Evolutionary conservation across 2,329 filamentous ascomycete species (phyloP), one percentile per base, ranked within the genome.

Genomic region (Cadophora gregata): DNA sequence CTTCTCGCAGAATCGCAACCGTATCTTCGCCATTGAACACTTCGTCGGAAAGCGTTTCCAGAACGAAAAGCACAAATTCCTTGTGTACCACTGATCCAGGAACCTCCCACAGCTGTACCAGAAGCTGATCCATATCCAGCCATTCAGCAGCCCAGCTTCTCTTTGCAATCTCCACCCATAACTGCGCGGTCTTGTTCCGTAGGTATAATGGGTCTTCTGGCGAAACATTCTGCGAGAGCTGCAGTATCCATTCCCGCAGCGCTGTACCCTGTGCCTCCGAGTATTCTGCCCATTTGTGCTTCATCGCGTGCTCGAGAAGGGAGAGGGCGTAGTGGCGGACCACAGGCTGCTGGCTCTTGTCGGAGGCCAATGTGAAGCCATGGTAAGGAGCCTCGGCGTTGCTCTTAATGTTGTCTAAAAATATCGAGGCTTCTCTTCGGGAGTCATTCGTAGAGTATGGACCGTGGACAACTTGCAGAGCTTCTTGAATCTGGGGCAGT

Each of bases 111-210:
- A 98, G 84, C 74, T 88, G 86, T 53, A 94, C 87, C 64, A 99
- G 85, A 75, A 92, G 85, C 70, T 88, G 81, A 78, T 99, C 96
- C 95, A 99, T 97, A 76, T 96, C 89, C 82, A 91, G 89, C 96
- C 96, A 99, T 69, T 96, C 91, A 36, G 88, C 84, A n/a, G 86
- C 93, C 96, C 96, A 99, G 76, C 88, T 92, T 74, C 95, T 87
- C 82, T 98, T 98, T 48, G 94, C 93, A 62, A 97, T 84, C 79
- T 98, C 96, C 8, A 94, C 92, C 96, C 96, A 99, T 69, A 99
- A 81, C 79, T 97, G 91, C 31, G 93, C 93, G 38, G 96, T 90
- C 81, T 99, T 99, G 83, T 97, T 98, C 73, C 95, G 87, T 71
- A 97, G 82, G 77, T 94, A 99, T 36, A 86, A 79, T 2, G 93